These are phyloP conservation scores for Apiotrichum mycotoxinovorans DNA, from an alignment of 1,284 basidiomycete genomes.

Conservation along the genomic window DNA sequence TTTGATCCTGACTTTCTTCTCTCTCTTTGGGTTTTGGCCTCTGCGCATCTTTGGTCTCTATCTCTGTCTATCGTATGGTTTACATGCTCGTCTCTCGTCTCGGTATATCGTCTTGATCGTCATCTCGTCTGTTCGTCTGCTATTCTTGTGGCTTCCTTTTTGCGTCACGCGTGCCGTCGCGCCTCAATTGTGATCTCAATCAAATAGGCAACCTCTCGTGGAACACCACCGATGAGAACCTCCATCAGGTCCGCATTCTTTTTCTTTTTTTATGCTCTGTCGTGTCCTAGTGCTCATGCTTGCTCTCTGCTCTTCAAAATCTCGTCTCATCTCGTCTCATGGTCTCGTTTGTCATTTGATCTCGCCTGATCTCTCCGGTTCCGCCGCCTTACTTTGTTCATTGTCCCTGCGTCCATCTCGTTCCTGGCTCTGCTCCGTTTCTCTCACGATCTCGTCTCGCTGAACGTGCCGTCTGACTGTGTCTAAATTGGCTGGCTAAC, in stretches of 20 bases:
- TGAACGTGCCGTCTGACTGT: neutral
- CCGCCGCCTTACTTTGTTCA: slow-evolving; percentile 1
- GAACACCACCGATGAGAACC: slow-evolving; percentile 88
- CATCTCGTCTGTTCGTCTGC: neutral
- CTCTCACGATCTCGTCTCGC: too few relatives aligned
- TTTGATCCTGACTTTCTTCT: slow-evolving; percentile 3
- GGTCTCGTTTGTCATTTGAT: slow-evolving; percentile 9
- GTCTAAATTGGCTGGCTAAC: neutral
- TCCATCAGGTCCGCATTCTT: slow-evolving; percentile 64
- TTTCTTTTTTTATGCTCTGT: slow-evolving; percentile 56
- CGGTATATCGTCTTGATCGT: neutral
- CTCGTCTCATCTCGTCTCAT: slow-evolving; percentile 10
- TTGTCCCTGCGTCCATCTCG: neutral
- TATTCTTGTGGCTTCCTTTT: neutral
- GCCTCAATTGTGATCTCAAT: neutral
- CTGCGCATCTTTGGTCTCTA: neutral
- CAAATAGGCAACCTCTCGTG: slow-evolving; percentile 54
- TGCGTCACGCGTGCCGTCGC: neutral
- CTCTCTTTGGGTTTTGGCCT: slow-evolving; percentile 1
- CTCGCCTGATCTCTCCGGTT: slow-evolving; percentile 10
- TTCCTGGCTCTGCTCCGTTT: too few relatives aligned
- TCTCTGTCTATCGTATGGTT: too few relatives aligned
- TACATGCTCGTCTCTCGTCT: slow-evolving; percentile 5
- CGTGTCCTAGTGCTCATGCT: slow-evolving; percentile 70
- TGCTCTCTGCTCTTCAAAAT: neutral